Evolutionary conservation across 1,139 yeast genomes (phyloP), one percentile per base, ranked within the genome.

Genomic region (Taiozyma sp.): DNA sequence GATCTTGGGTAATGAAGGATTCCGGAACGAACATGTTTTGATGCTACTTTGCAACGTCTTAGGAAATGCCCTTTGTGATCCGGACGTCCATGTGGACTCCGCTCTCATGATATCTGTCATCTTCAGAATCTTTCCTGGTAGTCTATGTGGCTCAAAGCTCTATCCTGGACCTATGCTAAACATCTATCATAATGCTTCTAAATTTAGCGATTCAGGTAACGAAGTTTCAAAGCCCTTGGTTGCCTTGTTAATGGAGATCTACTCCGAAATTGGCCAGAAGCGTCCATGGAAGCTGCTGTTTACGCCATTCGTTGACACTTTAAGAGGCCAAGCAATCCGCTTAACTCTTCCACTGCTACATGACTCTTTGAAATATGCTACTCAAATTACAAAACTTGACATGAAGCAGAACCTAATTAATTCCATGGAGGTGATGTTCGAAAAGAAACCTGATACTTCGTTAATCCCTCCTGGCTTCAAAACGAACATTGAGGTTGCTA

Each of bases 61-160:
- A 14, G 50, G 64, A 9, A 61, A 62, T 1, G 58, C 65, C 37
- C 45, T 73, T 1, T 5, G 44, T 3, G 56, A 58, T 16, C 16
- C 42, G 0, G 43, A 44, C 0, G 46, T 71, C 1, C 53, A 56
- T n/a, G 58, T 62, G 2, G 75, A 74, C 26, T 59, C 65, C 3
- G 52, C 66, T 1, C 56, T 53, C 2, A 35, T 62, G 4, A 51
- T 56, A 5, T 42, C 47, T 1, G 51, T 63, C 3, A 41, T 68
- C 21, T 26, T 56, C 8, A 22, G 29, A 7, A 34, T 28, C 13
- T 46, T 43, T 16, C 50, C 54, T 16, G 43, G n/a, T 1, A 14
- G 50, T 7, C 26, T 49, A 1, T 14, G 39, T 2, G 50, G 47
- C 11, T 46, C 53, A 1, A 40, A 30, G 16, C 32, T 57, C 3